phyloP scores from a whole-genome alignment of 2,329 filamentous ascomycete genomes.

The Dactylellina cionopaga region DNA sequence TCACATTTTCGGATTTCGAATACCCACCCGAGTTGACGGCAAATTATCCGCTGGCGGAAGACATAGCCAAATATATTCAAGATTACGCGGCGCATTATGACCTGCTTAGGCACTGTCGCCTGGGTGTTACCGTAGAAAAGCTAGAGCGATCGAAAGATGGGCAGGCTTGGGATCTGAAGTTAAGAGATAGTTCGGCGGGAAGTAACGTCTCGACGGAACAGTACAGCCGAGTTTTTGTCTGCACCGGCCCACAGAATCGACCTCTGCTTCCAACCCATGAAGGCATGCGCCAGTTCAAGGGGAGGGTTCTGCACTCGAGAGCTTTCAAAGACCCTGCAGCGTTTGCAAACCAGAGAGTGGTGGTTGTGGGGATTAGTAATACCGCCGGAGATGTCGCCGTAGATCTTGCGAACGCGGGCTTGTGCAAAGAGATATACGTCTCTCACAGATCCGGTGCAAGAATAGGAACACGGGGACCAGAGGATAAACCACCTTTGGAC shows the following conservation, averaged over 20 bases:
- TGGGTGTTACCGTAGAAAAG: constrained; percentile 1
- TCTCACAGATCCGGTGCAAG: constrained; percentile 23
- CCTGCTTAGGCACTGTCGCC: constrained; percentile 1
- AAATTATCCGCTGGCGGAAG: constrained; percentile 11
- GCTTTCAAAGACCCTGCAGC: constrained; percentile 52
- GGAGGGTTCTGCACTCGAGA: constrained; percentile 54
- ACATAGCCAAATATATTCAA: constrained; percentile 29
- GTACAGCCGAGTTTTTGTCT: constrained; percentile 22
- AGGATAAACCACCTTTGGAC: constrained; percentile 54
- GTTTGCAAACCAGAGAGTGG: constrained; percentile 14
- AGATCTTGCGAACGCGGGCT: constrained; percentile 46
- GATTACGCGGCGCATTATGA: constrained; percentile 16
- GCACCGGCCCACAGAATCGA: constrained; percentile 27
- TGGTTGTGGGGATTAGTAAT: constrained; percentile 57
- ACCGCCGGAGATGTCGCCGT: constrained; percentile 57
- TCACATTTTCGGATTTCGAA: constrained; percentile 39
- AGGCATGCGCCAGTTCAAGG: constrained; percentile 54
- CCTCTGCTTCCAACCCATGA: constrained; percentile 9
- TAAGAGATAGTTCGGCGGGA: constrained; percentile 8
- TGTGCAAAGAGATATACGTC: constrained; percentile 16
- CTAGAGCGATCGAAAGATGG: constrained; percentile 1
- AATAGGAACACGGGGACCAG: constrained; percentile 1
- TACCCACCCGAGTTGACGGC: constrained; percentile 19
- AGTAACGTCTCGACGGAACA: neutral
- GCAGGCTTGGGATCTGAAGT: constrained; percentile 11